These are phyloP conservation scores for Ziziphus jujuba DNA, from an alignment of 306 rosid genomes.

Conservation along the genomic window DNA sequence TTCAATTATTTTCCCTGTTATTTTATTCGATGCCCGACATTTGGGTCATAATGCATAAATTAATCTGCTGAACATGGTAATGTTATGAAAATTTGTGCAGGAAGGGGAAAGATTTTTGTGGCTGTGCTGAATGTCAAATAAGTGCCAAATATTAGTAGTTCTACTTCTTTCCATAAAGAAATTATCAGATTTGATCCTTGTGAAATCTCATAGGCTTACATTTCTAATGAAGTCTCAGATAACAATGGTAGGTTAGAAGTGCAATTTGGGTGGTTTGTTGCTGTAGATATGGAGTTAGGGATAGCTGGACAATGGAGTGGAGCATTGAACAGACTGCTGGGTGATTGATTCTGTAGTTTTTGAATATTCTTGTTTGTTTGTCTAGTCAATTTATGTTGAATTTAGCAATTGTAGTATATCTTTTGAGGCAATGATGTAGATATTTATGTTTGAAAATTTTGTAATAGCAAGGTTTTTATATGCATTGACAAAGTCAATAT, in stretches of 20 bases:
- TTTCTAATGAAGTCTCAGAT: no score
- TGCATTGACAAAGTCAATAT: not conserved
- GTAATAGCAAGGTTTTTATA: not conserved
- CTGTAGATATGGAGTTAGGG: not conserved
- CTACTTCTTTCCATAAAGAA: not conserved
- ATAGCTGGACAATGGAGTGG: not conserved
- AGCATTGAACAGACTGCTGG: not conserved
- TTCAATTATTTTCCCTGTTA: no score
- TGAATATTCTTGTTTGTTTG: not conserved
- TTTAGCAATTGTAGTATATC: not conserved
- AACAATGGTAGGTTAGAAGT: not conserved
- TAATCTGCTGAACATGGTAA: no score
- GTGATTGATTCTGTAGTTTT: not conserved
- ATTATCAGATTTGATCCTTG: not conserved
- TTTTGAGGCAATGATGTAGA: not conserved
- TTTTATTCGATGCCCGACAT: no score
- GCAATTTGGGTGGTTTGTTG: not conserved
- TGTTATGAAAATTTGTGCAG: no score
- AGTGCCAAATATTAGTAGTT: not conserved
- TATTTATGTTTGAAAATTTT: not conserved
- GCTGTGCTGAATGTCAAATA: not conserved
- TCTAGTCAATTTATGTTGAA: not conserved
- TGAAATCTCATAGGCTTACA: not conserved
- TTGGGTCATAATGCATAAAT: no score
- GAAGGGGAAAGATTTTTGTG: slow-evolving; percentile 18